A percentile compares a stretch with the other conserved stretches of the same genome.
phyloP scores from a whole-genome alignment of 2,329 filamentous ascomycete genomes.

The Ambrosiella xylebori region DNA sequence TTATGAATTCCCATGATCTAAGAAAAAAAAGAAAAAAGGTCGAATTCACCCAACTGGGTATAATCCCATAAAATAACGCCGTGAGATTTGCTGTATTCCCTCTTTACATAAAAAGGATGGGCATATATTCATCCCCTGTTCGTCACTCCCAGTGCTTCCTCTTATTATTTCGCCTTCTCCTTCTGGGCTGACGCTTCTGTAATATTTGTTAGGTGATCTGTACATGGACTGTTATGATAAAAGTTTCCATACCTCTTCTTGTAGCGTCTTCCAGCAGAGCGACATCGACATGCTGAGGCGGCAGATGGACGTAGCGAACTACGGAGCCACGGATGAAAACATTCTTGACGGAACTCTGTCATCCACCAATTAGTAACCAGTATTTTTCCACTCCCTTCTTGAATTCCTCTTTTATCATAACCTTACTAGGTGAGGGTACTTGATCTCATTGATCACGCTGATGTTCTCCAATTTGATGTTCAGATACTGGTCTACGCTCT shows the following conservation, averaged over 20 bases:
- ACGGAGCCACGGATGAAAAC: conserved; percentile 91
- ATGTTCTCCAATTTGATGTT: conserved; percentile 99
- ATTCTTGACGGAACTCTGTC: conserved; percentile 65
- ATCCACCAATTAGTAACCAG: not conserved
- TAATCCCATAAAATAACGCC: conserved; percentile 5
- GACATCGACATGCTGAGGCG: conserved; percentile 66
- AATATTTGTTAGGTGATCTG: conserved; percentile 2
- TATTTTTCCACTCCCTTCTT: not conserved
- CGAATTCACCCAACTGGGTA: not conserved
- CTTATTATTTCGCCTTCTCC: conserved; percentile 34
- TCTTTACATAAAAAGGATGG: conserved; percentile 1
- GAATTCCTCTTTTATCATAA: not conserved
- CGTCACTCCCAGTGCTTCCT: not conserved
- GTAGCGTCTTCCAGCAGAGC: conserved; percentile 81
- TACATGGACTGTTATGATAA: not conserved
- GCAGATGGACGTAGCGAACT: conserved; percentile 81
- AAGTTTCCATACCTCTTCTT: conserved; percentile 48
- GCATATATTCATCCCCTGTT: conserved; percentile 6
- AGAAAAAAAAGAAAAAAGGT: not conserved
- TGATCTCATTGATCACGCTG: conserved; percentile 75
- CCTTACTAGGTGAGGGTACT: conserved; percentile 78
- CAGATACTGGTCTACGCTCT: conserved; percentile 95
- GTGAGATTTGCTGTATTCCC: not conserved
- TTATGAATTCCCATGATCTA: not conserved
- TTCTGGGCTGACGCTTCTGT: conserved; percentile 41